Base-by-base conservation (phyloP, 179 eudicot species). In the Actinidia chinensis region DNA sequence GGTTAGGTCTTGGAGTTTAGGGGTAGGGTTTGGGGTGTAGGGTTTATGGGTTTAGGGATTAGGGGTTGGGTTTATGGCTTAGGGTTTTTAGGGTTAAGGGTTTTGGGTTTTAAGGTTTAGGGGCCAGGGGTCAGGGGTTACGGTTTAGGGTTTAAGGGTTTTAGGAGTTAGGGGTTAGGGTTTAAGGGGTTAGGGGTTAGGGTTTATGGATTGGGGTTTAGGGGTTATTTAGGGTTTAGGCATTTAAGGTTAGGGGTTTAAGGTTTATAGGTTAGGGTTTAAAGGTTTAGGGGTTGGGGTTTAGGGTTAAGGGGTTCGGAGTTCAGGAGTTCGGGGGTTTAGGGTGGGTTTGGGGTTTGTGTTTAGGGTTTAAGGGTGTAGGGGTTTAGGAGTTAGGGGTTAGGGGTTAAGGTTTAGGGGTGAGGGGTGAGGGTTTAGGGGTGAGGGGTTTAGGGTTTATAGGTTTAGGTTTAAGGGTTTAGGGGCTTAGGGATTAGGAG, bases 211-310 rank as follows among this genome's bases (percentile, higher is more conserved):
- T 70, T 25, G 17, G 54, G 54, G 68, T 63, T 50, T 70, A 15
- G 25, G 74, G 74, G 10, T 50, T 70, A 25, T 47, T 44, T 33
- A 20, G 74, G 74, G 70, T 47, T 12, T 70, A 22, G 74, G 74
- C 4, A 46, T 25, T 50, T 70, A 25, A 20, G 74, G 74, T 33
- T 70, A 46, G 2, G 48, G 70, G 70, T 36, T 70, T 70, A 44
- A 33, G 74, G 74, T 44, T 70, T 70, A 44, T 28, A 56, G 74
- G 46, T 70, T 70, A 50, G 74, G 74, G 74, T 70, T 70, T 70
- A n/a, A 70, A 56, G 74, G 74, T 70, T 70, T 44, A 15, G 56
- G 74, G 54, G 18, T 70, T 44, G 17, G 74, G 74, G 54, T 70
- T 70, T 44, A 42, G 74, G 74, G 54, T 70, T 70, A 15, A 47